Base-by-base conservation (phyloP, 2,329 filamentous ascomycete species). In the Fusarium siculi region DNA sequence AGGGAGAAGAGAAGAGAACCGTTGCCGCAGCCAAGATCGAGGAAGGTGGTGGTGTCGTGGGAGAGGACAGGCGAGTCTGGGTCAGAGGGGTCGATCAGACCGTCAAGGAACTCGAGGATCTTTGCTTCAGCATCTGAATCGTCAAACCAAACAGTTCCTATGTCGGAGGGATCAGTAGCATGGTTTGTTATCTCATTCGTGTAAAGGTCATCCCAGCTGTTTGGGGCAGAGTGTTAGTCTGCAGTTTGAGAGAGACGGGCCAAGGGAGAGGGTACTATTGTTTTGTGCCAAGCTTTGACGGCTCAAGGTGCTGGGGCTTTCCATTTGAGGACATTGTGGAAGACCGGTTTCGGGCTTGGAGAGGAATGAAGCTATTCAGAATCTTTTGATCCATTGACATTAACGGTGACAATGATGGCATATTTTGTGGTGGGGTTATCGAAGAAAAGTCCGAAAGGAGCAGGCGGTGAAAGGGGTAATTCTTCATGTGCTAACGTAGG, bases 71-170 rank as follows among this genome's bases (percentile, higher is more conserved):
- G 69, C n/a, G 64, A 70, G 23, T 74, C 67, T 34, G 73, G 59
- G 32, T 75, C 74, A 65, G 63, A 50, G 30, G 80, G 46, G 72
- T 83, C 70, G 37, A 79, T 64, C 25, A 80, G 73, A 36, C 74
- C 74, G 76, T 71, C 89, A 80, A 97, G 88, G 80, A 92, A 95
- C 15, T 85, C 81, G 30, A 97, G 83, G 67, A 97, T 90, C 79
- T 95, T 95, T 70, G 91, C 87, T 79, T 97, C 94, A 70, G 96
- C 96, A 79, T 93, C 91, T 37, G 94, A 93, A 84, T 98, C 96
- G 81, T 95, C 93, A 87, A 99, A 99, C 96, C 96, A 99, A 77
- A 96, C 91, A 36, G 95, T 97, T 74, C 96, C 96, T 67, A 92
- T 92, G 85, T 97, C 93, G 63, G 88, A 83, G 15, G 93, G 90